Evolutionary conservation across 1,139 yeast species (phyloP).

Genomic region (Torulaspora pretoriensis): DNA sequence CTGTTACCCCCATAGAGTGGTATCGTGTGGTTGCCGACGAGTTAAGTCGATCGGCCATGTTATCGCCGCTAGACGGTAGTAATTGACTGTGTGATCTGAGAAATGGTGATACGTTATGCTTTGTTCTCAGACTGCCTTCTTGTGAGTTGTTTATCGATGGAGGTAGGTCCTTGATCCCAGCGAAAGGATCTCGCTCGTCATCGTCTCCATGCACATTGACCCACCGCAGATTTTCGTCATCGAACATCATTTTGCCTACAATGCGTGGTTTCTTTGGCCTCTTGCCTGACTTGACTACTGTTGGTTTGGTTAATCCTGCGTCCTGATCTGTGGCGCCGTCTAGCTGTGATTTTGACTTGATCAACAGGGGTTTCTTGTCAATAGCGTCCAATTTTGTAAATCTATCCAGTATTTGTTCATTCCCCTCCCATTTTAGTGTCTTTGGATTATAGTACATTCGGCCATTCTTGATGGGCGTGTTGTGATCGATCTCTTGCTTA

Average conservation of each 20-base stretch:
- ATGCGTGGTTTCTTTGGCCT: conserved; percentile 26
- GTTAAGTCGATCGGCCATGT: conserved; percentile 9
- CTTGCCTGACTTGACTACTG: conserved; percentile 8
- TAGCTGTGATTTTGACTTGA: conserved; percentile 19
- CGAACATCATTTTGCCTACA: conserved; percentile 53
- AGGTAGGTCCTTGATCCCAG: conserved; percentile 31
- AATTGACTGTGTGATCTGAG: conserved; percentile 26
- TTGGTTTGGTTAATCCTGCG: conserved; percentile 3
- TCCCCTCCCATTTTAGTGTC: conserved; percentile 57
- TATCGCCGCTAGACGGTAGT: conserved; percentile 14
- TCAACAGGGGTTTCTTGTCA: conserved; percentile 26
- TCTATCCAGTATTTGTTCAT: conserved; percentile 48
- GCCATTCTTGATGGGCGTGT: conserved; percentile 36
- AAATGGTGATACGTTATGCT: conserved; percentile 21
- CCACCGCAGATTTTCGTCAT: conserved; percentile 53
- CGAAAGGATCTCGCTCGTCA: conserved; percentile 42
- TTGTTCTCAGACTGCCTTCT: conserved; percentile 7
- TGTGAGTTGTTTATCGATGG: conserved; percentile 12
- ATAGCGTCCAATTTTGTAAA: conserved; percentile 38
- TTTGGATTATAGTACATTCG: conserved; percentile 50
- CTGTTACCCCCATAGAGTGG: conserved; percentile 21
- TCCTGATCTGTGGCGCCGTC: conserved; percentile 1
- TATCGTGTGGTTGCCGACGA: conserved; percentile 21
- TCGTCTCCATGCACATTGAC: conserved; percentile 37
- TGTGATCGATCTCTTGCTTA: conserved; percentile 36